Evolutionary conservation across 1,139 yeast species (phyloP).

Genomic region (Blastobotrys buckinghamii): DNA sequence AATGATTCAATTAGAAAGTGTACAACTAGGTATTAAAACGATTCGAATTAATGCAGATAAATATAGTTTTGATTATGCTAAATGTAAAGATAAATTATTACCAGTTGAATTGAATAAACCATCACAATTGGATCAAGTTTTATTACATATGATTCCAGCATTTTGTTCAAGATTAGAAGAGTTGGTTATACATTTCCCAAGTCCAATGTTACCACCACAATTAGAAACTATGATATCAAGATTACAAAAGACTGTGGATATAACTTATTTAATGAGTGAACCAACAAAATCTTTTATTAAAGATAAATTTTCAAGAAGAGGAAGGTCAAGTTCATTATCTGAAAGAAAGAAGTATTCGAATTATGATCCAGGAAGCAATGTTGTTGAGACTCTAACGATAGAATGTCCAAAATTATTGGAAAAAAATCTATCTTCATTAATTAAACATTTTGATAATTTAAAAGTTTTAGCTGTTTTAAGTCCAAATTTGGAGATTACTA

Average conservation of each 20-base stretch:
- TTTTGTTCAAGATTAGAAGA: constrained; percentile 1
- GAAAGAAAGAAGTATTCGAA: neutral
- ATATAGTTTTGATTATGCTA: constrained; percentile 5
- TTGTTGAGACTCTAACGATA: neutral
- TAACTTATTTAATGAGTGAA: neutral
- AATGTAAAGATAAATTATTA: constrained; percentile 1
- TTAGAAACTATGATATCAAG: constrained; percentile 2
- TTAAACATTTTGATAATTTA: neutral
- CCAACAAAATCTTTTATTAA: neutral
- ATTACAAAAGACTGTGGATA: constrained; percentile 3
- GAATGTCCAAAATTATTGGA: constrained; percentile 2
- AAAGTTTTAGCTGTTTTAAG: neutral
- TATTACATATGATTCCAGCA: constrained; percentile 10
- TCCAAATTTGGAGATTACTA: neutral
- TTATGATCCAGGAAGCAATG: neutral
- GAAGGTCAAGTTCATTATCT: neutral
- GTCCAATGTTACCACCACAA: constrained; percentile 3
- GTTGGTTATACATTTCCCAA: neutral
- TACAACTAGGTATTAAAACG: neutral
- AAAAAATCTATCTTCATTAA: neutral
- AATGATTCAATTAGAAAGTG: constrained; percentile 5
- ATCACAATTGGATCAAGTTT: constrained; percentile 7
- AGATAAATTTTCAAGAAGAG: neutral
- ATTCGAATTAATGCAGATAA: constrained; percentile 1
- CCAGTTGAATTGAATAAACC: constrained; percentile 7